Evolutionary conservation across 306 rosid species (phyloP), one percentile per base, ranked within the genome.

Genomic region (Begonia fuchsioides): DNA sequence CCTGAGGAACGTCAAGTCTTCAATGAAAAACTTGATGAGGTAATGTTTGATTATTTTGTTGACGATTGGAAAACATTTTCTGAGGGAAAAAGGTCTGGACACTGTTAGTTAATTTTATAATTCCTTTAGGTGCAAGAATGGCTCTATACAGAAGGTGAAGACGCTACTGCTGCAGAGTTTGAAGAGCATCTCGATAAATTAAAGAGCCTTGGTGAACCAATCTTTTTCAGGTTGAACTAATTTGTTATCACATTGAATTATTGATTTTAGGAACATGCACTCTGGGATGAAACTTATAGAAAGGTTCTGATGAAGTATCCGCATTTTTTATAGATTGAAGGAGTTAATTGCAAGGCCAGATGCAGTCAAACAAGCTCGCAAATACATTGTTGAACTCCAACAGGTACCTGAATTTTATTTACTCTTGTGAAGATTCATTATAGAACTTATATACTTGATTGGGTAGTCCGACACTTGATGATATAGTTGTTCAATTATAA

Each of bases 131-230:
- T 75, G 47, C 98, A 90, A 81, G 98, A 90, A 18, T 90, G 98
- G 98, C 76, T 90, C 41, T 90, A 90, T 54, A 85, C 71, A 6
- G 98, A 90, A 52, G 98, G 98, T 47, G 98, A 90, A 79, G 94
- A 90, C 71, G 98, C 98, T 61, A 68, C 73, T 44, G 95, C 98
- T 17, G 15, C 72, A 11, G 95, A 90, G 82, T 90, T 90, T 68
- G 67, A 85, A 70, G 79, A 75, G 60, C 84, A 53, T 52, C 68
- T 85, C 19, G 76, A 85, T 74, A 58, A 54, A 77, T 69, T 90
- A 65, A 77, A 85, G 70, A 75, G 77, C 67, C 56, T 57, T 52
- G 94, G 98, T 65, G 95, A 82, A 57, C 92, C 94, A 15, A 72
- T 90, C 60, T 90, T 90, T 76, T 77, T 79, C 52, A 81, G 98